These are phyloP conservation scores for Talaromyces funiculosus DNA, from an alignment of 2,329 filamentous ascomycete species.

Conservation along the genomic window DNA sequence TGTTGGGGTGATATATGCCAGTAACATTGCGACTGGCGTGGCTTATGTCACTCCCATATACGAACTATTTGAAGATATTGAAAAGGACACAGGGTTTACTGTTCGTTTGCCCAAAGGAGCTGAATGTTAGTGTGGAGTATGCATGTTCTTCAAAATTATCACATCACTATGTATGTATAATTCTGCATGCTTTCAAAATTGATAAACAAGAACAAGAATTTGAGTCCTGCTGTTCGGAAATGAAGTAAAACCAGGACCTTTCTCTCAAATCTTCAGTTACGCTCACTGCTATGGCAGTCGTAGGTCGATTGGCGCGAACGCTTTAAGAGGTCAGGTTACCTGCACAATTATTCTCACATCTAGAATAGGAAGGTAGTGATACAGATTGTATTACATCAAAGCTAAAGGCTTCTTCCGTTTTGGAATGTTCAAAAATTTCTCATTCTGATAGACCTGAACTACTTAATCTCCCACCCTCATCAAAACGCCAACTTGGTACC, in stretches of 20 bases:
- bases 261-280: too few relatives aligned
- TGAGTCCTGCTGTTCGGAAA: too few relatives aligned
- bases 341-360: too few relatives aligned
- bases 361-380: neutral
- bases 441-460: neutral
- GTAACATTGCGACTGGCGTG: neutral
- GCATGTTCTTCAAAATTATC: neutral
- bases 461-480: neutral
- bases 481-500: neutral
- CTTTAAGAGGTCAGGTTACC: too few relatives aligned
- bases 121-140: neutral
- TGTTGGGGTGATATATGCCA: neutral
- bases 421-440: neutral
- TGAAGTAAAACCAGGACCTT: too few relatives aligned
- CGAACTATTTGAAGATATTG: conserved; percentile 7
- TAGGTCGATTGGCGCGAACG: neutral
- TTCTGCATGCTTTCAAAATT: neutral
- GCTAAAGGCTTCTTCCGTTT: neutral
- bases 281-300: too few relatives aligned
- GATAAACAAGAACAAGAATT: too few relatives aligned
- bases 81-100: neutral
- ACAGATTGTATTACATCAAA: neutral
- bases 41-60: conserved; percentile 1
- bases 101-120: neutral
- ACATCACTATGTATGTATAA: neutral